Percentiles rank a stretch among this genome's conserved stretches.
Conservation (phyloP, 495 filamentous ascomycete species). For the Clohesyomyces aquaticus region DNA sequence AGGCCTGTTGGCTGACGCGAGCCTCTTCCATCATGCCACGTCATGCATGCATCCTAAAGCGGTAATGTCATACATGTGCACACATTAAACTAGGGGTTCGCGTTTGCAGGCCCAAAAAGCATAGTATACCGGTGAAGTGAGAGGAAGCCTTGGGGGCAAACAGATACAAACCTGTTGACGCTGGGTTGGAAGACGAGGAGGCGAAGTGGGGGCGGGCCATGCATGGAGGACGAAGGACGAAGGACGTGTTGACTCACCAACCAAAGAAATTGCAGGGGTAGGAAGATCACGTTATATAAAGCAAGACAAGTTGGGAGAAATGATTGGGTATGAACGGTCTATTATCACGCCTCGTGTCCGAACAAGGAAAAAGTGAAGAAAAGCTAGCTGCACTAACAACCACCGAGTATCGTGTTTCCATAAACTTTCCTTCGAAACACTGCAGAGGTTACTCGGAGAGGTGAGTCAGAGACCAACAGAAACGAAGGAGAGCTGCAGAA, state of each 20-base stretch:
- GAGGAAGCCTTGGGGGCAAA: background rate
- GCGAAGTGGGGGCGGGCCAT: background rate
- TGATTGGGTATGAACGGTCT: constrained; percentile 27
- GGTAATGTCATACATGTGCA: background rate
- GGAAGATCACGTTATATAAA: background rate
- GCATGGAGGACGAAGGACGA: background rate
- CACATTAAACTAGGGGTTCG: background rate
- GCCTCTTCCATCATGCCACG: background rate
- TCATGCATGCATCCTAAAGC: background rate
- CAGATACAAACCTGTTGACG: background rate
- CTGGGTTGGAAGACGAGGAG: too few relatives aligned
- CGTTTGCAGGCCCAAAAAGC: too few relatives aligned
- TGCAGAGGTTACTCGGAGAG: too few relatives aligned
- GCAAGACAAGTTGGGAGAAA: background rate
- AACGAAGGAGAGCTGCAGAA: too few relatives aligned
- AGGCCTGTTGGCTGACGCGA: background rate
- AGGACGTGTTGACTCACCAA: background rate
- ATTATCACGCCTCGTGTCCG: constrained; percentile 15
- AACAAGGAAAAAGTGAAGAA: background rate
- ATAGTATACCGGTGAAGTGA: too few relatives aligned
- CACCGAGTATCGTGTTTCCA: background rate
- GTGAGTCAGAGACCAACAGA: too few relatives aligned
- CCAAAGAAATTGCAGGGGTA: too few relatives aligned
- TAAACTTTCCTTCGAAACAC: background rate
- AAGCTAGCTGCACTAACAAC: background rate